These are phyloP conservation scores for Russula emetica DNA, from an alignment of 768 basidiomycete genomes.

Conservation along the genomic window DNA sequence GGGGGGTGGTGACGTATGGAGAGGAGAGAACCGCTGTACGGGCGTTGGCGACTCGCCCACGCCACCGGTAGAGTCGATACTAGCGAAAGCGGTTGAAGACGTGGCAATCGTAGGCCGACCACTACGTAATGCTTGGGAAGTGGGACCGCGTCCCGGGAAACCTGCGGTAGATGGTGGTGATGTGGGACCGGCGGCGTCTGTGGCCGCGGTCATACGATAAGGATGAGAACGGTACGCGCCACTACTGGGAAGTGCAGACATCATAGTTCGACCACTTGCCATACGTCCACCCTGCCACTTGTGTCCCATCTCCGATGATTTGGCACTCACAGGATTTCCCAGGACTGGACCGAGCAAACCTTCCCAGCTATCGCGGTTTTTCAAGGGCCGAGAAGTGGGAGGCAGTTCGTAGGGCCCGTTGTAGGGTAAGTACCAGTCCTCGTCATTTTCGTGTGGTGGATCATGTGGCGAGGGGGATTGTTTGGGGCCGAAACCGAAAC, in stretches of 20 bases:
- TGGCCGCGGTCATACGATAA: conserved; percentile 12
- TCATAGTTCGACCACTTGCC: conserved; percentile 26
- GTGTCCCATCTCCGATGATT: conserved; percentile 9
- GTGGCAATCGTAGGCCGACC: conserved; percentile 29
- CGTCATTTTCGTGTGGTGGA: conserved; percentile 34
- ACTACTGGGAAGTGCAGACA: conserved; percentile 28
- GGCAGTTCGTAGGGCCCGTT: conserved; percentile 53
- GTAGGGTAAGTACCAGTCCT: conserved; percentile 63
- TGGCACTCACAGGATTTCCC: conserved; percentile 18
- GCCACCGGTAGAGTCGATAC: conserved; percentile 49
- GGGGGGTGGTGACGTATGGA: conserved; percentile 20
- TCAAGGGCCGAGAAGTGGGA: conserved; percentile 2
- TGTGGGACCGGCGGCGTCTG: background rate
- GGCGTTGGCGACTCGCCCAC: conserved; percentile 60
- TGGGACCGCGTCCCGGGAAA: background rate
- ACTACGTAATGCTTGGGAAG: conserved; percentile 35
- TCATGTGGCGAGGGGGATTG: conserved; percentile 24
- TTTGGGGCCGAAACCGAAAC: conserved; percentile 35
- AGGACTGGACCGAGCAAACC: conserved; percentile 33
- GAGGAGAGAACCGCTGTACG: conserved; percentile 35
- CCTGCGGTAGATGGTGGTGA: background rate
- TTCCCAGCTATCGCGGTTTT: conserved; percentile 36
- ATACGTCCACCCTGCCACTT: conserved; percentile 3
- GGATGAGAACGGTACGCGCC: conserved; percentile 21
- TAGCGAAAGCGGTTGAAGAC: conserved; percentile 42